Evolutionary conservation across 176 grass and related monocot species (phyloP).

Genomic region (Aegilops speltoides): DNA sequence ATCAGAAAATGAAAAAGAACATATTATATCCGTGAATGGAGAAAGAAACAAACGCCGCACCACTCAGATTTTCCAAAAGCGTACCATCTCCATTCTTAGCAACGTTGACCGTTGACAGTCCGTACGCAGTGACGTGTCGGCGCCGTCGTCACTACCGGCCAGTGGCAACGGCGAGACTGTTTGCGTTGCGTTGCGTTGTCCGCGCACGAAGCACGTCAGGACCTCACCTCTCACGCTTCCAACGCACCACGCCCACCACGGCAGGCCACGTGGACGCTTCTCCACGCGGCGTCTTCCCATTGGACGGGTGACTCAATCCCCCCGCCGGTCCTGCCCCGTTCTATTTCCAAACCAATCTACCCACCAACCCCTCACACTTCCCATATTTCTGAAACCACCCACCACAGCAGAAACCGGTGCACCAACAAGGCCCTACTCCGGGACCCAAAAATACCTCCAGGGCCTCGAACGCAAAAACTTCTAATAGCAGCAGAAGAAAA

Average conservation of each 20-base stretch:
- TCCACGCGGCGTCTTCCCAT: conserved; percentile 42
- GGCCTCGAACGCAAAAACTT: not conserved
- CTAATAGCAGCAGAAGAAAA: not conserved
- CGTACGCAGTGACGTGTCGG: not conserved
- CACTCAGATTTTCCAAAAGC: too few relatives aligned
- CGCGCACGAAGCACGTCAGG: not conserved
- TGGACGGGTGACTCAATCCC: conserved; percentile 37
- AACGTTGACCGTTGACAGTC: conserved; percentile 19
- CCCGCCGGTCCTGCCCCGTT: conserved; percentile 23
- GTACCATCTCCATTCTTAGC: too few relatives aligned
- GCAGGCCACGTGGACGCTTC: conserved; percentile 47
- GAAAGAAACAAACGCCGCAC: too few relatives aligned
- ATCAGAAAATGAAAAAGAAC: too few relatives aligned
- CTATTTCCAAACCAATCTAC: not conserved
- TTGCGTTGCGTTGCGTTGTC: not conserved
- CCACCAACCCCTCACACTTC: not conserved
- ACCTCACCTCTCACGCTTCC: conserved; percentile 27
- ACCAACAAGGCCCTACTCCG: too few relatives aligned
- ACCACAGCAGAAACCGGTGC: not conserved
- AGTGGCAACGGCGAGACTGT: not conserved
- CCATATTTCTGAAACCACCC: not conserved
- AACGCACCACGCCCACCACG: conserved; percentile 53
- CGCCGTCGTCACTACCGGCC: not conserved
- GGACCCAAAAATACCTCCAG: not conserved
- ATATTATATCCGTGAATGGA: too few relatives aligned